Percentiles rank a stretch among this genome's conserved stretches.
Conservation (phyloP, 2,329 filamentous ascomycete genomes). For the Zymoseptoria passerinii region DNA sequence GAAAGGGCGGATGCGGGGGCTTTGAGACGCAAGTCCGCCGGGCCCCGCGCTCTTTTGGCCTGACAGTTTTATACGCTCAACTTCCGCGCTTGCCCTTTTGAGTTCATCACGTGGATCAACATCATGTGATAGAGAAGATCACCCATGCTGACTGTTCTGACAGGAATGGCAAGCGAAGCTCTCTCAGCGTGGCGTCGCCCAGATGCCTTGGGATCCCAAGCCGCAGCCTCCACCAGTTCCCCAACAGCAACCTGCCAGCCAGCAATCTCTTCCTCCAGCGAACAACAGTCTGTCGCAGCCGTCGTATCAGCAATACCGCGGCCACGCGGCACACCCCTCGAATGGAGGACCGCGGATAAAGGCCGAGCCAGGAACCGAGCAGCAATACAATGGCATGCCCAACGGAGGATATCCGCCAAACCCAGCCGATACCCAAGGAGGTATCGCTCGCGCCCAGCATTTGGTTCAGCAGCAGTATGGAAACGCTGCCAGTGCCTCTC, state of each 20-base stretch:
- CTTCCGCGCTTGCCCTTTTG: conserved; percentile 29
- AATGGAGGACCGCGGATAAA: conserved; percentile 45
- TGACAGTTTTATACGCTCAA: conserved; percentile 37
- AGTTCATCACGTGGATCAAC: conserved; percentile 19
- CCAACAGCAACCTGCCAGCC: conserved; percentile 8
- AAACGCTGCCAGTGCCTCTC: conserved; percentile 55
- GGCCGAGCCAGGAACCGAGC: conserved; percentile 39
- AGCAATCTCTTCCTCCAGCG: conserved; percentile 27
- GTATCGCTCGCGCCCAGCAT: conserved; percentile 44
- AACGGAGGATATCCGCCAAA: conserved; percentile 20
- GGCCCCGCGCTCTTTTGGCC: conserved; percentile 38
- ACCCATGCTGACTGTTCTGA: conserved; percentile 7
- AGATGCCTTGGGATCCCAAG: conserved; percentile 92
- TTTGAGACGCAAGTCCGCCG: conserved; percentile 29
- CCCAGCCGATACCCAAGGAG: conserved; percentile 29
- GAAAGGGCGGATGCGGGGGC: conserved; percentile 35
- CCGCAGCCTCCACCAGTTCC: conserved; percentile 49
- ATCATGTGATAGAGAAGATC: not conserved
- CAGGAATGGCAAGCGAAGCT: conserved; percentile 94
- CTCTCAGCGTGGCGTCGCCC: conserved; percentile 71
- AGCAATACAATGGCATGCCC: conserved; percentile 24
- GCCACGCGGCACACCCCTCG: conserved; percentile 22
- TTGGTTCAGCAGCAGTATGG: conserved; percentile 53
- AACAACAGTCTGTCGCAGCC: conserved; percentile 16
- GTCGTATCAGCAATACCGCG: conserved; percentile 13